These are phyloP conservation scores for Candida silvicultrix DNA, from an alignment of 805 yeast genomes.

Conservation along the genomic window DNA sequence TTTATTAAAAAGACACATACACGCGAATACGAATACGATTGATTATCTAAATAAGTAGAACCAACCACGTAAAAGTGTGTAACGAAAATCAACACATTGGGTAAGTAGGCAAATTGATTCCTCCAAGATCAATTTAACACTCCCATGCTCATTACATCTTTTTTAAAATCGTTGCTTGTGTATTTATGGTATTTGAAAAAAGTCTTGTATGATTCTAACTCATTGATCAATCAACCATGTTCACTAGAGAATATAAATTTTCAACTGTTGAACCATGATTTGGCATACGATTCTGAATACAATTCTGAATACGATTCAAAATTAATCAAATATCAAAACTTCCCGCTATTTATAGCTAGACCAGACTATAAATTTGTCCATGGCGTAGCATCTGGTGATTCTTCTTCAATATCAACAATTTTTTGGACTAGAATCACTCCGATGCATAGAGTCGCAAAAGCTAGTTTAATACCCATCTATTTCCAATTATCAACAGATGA, in stretches of 20 bases:
- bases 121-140: no score
- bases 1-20: no score
- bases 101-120: no score
- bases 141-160: not conserved
- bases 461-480: not conserved
- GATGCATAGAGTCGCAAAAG: not conserved
- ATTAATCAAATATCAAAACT: not conserved
- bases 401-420: not conserved
- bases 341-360: not conserved
- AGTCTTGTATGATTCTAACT: not conserved
- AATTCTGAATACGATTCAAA: no score
- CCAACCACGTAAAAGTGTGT: no score
- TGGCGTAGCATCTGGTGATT: conserved; percentile 2
- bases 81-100: no score
- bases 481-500: not conserved
- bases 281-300: no score
- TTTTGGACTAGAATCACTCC: conserved; percentile 1
- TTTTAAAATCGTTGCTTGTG: not conserved
- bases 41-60: no score
- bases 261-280: not conserved
- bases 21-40: no score
- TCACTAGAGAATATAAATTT: not conserved
- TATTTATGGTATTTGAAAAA: not conserved
- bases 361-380: not conserved
- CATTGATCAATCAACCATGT: not conserved